These are phyloP conservation scores for Pezicula rhizophila DNA, from an alignment of 2,329 filamentous ascomycete species.

Conservation along the genomic window DNA sequence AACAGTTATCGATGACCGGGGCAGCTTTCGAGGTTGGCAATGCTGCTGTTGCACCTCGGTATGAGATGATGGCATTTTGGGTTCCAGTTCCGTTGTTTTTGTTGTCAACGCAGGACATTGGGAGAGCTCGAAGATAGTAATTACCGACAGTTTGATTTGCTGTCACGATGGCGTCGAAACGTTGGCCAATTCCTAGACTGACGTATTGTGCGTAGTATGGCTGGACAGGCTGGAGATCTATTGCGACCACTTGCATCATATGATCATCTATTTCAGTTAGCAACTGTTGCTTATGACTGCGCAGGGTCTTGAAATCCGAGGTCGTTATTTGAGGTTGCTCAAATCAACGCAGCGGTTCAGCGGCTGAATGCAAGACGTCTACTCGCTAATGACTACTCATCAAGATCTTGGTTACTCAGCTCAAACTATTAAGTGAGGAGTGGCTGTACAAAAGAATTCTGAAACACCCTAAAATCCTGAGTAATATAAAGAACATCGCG, in stretches of 20 bases:
- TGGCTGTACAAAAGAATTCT: no score
- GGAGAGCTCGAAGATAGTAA: slow-evolving; percentile 52
- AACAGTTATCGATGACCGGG: slow-evolving; percentile 9
- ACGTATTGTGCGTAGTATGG: slow-evolving; percentile 38
- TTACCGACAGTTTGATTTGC: slow-evolving; percentile 38
- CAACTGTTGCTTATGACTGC: no score
- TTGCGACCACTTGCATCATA: slow-evolving; percentile 56
- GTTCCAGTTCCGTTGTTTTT: slow-evolving; percentile 26
- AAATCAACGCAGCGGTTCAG: no score
- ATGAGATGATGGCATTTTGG: slow-evolving; percentile 41
- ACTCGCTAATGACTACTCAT: no score
- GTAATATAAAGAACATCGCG: no score
- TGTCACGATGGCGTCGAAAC: slow-evolving; percentile 33
- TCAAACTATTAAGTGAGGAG: no score
- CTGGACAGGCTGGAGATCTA: slow-evolving; percentile 52
- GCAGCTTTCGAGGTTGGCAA: slow-evolving; percentile 14
- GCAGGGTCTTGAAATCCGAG: no score
- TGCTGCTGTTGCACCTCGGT: slow-evolving; percentile 38
- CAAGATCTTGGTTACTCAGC: no score
- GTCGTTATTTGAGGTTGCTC: no score
- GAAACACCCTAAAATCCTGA: no score
- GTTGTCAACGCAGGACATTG: slow-evolving; percentile 43
- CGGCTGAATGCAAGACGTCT: no score
- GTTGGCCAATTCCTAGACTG: slow-evolving; percentile 49
- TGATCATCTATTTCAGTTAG: slow-evolving; percentile 31